Evolutionary conservation across 805 yeast genomes (phyloP).

Genomic region (Candida qinlingensis): DNA sequence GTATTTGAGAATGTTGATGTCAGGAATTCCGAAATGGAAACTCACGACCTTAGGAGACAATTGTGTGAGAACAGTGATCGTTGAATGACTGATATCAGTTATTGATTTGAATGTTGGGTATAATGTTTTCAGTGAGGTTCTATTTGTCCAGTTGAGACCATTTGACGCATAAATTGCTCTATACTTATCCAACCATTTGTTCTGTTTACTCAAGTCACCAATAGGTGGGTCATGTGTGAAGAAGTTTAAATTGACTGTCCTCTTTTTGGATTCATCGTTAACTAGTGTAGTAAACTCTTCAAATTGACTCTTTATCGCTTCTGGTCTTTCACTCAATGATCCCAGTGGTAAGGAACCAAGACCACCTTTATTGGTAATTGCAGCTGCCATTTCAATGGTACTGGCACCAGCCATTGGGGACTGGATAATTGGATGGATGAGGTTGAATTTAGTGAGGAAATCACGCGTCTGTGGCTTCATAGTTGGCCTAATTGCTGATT

Average conservation of each 20-base stretch:
- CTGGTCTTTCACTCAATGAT: constrained; percentile 8
- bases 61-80: constrained; percentile 16
- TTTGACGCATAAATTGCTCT: constrained; percentile 3
- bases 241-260: constrained; percentile 40
- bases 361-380: constrained; percentile 39
- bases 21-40: constrained; percentile 50
- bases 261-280: constrained; percentile 1
- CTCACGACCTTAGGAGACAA: constrained; percentile 40
- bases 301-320: constrained; percentile 10
- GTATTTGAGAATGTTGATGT: constrained; percentile 24
- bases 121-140: background rate
- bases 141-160: constrained; percentile 1
- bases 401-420: constrained; percentile 60
- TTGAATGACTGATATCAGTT: constrained; percentile 4
- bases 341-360: constrained; percentile 42
- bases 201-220: constrained; percentile 11
- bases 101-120: constrained; percentile 17
- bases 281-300: constrained; percentile 10
- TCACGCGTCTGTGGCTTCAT: constrained; percentile 16
- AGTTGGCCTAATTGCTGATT: no score
- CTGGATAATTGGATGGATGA: constrained; percentile 43
- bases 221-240: constrained; percentile 35
- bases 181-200: constrained; percentile 22
- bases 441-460: constrained; percentile 23
- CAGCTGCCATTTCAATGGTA: constrained; percentile 39